These are phyloP conservation scores for Lactarius deliciosus DNA, from an alignment of 768 basidiomycete species.

Conservation along the genomic window DNA sequence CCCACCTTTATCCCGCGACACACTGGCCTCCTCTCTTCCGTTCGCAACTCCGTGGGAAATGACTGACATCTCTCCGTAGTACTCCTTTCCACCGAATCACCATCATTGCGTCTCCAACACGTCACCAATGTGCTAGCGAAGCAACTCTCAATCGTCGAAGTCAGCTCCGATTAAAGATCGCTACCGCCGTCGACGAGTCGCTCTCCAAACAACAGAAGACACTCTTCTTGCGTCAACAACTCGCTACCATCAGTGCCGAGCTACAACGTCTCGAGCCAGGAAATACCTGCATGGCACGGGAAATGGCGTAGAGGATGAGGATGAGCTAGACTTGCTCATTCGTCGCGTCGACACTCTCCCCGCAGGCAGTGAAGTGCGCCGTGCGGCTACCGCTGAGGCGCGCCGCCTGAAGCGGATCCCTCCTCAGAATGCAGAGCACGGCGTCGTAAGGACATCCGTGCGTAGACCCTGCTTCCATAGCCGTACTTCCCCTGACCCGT, in stretches of 20 bases:
- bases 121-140: constrained; percentile 73
- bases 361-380: constrained; percentile 73
- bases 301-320: constrained; percentile 54
- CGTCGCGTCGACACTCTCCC: constrained; percentile 73
- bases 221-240: constrained; percentile 80
- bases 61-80: constrained; percentile 39
- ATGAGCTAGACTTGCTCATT: constrained; percentile 77
- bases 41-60: background rate
- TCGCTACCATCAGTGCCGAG: constrained; percentile 77
- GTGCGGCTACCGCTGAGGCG: constrained; percentile 81
- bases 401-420: constrained; percentile 84
- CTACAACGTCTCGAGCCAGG: constrained; percentile 51
- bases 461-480: constrained; percentile 33
- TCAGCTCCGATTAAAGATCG: constrained; percentile 79
- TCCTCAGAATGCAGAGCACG: constrained; percentile 85
- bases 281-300: constrained; percentile 6
- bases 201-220: constrained; percentile 89
- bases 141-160: constrained; percentile 75
- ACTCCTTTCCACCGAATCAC: constrained; percentile 58
- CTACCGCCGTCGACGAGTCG: constrained; percentile 75
- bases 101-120: constrained; percentile 61
- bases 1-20: background rate
- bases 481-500: background rate
- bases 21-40: background rate
- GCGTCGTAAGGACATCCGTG: constrained; percentile 83